These are phyloP conservation scores for Acarospora socialis DNA, from an alignment of 2,329 filamentous ascomycete genomes.

Conservation along the genomic window DNA sequence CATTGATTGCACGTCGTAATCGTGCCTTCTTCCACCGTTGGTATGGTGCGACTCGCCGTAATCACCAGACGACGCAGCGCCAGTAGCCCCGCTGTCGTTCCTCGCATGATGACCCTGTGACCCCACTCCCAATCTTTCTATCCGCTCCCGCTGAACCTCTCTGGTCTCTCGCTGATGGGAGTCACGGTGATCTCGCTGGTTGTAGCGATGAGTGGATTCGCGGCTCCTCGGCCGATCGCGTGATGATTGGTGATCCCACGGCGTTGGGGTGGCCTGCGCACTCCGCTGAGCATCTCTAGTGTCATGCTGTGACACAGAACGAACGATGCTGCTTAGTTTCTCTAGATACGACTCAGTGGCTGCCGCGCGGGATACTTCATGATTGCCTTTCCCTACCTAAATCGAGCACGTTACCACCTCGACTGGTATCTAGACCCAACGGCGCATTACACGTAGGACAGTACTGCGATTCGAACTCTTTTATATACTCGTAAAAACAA, in stretches of 20 bases:
- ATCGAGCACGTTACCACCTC: conserved; percentile 83
- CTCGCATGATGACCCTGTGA: conserved; percentile 44
- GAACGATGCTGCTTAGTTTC: conserved; percentile 87
- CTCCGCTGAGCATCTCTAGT: conserved; percentile 33
- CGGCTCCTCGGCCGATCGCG: conserved; percentile 23
- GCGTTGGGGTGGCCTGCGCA: conserved; percentile 42
- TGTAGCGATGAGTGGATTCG: conserved; percentile 14
- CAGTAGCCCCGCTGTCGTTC: conserved; percentile 66
- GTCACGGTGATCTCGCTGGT: conserved; percentile 10
- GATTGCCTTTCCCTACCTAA: conserved; percentile 47
- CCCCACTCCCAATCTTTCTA: conserved; percentile 16
- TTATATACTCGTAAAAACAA: conserved; percentile 97
- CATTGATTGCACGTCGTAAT: conserved; percentile 95
- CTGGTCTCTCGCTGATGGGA: conserved; percentile 12
- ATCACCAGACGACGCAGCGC: conserved; percentile 58
- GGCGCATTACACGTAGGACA: conserved; percentile 91
- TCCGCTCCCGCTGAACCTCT: conserved; percentile 13
- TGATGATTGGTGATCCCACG: conserved; percentile 38
- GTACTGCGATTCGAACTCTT: conserved; percentile 83
- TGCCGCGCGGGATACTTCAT: conserved; percentile 7
- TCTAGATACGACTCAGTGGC: conserved; percentile 41
- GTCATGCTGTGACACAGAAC: conserved; percentile 60
- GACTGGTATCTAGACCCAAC: conserved; percentile 78
- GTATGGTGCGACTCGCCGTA: conserved; percentile 65
- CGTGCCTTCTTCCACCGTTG: conserved; percentile 57